Conservation (phyloP, 1,139 yeast genomes). For the Lodderomyces jiufengensis region DNA sequence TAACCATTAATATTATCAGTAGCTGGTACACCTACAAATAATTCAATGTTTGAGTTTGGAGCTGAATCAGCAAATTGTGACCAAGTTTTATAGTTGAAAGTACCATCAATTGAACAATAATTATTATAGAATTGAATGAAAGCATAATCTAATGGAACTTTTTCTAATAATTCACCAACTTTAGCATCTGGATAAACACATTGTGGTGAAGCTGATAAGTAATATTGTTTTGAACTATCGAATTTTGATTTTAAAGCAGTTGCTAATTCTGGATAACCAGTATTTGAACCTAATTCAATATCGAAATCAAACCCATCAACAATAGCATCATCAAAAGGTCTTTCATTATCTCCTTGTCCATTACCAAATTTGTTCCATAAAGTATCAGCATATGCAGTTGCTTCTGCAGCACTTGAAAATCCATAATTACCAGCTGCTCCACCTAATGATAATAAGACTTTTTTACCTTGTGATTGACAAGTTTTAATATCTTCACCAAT, state of each 20-base stretch:
- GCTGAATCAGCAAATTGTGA: constrained; percentile 50
- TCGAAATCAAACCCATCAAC: constrained; percentile 44
- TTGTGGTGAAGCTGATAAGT: constrained; percentile 90
- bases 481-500: constrained; percentile 71
- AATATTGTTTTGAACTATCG: constrained; percentile 58
- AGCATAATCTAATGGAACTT: constrained; percentile 74
- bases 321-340: constrained; percentile 65
- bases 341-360: constrained; percentile 62
- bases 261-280: constrained; percentile 64
- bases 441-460: constrained; percentile 77
- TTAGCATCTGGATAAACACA: constrained; percentile 89
- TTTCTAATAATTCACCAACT: constrained; percentile 61
- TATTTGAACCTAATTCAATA: constrained; percentile 40
- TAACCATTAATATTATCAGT: constrained; percentile 12
- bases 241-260: constrained; percentile 53
- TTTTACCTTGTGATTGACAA: constrained; percentile 78
- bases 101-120: constrained; percentile 56
- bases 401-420: constrained; percentile 56
- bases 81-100: constrained; percentile 88
- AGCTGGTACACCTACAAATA: constrained; percentile 16
- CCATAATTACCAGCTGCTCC: constrained; percentile 84
- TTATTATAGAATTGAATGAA: constrained; percentile 94
- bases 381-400: constrained; percentile 61
- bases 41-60: constrained; percentile 34
- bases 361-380: constrained; percentile 86